Conservation (phyloP, 352 stramenopile species). For the Phytophthora macrochlamydospora region DNA sequence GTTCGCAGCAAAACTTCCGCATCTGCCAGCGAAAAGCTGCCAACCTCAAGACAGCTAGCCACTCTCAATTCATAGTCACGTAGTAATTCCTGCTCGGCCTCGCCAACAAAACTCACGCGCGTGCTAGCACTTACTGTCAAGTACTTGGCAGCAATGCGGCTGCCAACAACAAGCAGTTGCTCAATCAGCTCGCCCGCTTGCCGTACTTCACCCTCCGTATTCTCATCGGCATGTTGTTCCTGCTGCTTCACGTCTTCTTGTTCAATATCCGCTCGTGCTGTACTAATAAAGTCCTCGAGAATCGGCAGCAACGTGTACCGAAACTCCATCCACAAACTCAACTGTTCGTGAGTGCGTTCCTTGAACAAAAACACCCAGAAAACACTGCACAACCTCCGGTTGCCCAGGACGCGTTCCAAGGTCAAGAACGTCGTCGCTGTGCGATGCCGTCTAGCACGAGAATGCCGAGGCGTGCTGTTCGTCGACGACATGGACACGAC, state of each 20-base stretch:
- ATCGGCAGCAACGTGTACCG: constrained; percentile 72
- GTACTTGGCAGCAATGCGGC: constrained; percentile 69
- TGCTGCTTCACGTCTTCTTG: constrained; percentile 32
- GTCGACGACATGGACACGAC: constrained; percentile 13
- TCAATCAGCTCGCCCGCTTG: constrained; percentile 73
- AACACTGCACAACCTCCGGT: constrained; percentile 80
- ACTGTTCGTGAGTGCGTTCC: constrained; percentile 76
- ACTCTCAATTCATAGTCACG: constrained; percentile 67
- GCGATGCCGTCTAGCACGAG: constrained; percentile 24
- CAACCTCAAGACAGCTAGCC: constrained; percentile 57
- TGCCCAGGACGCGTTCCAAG: constrained; percentile 72
- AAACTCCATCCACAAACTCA: constrained; percentile 89
- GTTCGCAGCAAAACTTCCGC: constrained; percentile 64
- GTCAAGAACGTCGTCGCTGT: constrained; percentile 63
- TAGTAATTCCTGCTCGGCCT: constrained; percentile 61
- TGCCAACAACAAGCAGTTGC: constrained; percentile 60
- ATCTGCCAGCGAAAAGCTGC: constrained; percentile 71
- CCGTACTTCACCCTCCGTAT: constrained; percentile 15
- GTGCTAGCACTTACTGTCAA: constrained; percentile 54
- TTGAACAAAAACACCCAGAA: constrained; percentile 91
- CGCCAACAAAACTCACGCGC: constrained; percentile 71
- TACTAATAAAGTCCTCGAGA: constrained; percentile 58
- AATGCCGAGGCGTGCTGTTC: constrained; percentile 22
- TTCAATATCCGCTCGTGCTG: constrained; percentile 39
- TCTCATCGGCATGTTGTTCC: constrained; percentile 11